Base-by-base conservation (phyloP, 2,329 filamentous ascomycete species). In the Cladophialophora yegresii region DNA sequence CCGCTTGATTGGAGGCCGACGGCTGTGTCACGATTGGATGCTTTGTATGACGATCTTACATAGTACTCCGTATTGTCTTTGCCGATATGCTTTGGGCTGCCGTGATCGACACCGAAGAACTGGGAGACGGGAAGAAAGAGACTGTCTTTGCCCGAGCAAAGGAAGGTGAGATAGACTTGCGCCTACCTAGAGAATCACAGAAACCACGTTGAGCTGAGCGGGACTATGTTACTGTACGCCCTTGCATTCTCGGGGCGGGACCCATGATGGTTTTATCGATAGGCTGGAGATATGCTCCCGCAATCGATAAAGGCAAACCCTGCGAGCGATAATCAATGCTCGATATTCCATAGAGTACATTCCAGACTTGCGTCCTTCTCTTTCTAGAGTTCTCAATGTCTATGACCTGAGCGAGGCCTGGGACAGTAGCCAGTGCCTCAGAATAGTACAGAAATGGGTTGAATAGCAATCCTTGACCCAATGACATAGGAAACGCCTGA, bases 361-460 rank as follows among this genome's bases (percentile, higher is more conserved):
- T 47, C 40, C 54, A 65, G 66, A 67, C 66, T 67, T 61, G 66
- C 66, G 63, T 67, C 66, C 62, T 61, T 58, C 57, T 57, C 55
- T 51, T 62, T 65, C 40, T 66, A 28, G 61, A n/a, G 63, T 33
- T 63, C 13, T 64, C 54, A 23, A 23, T 54, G 54, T 43, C 63
- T 62, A 60, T 67, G 59, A 65, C 62, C 65, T 58, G 49, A 23
- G 23, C 8, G 50, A 54, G 50, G 59, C 23, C 55, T 63, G 64
- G 58, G 59, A 67, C 50, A 63, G 66, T 63, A 63, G 60, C 62
- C 62, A 65, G 61, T 33, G 47, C 43, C 60, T 45, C 22, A 30
- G 36, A 54, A 57, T 45, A 32, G 60, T 58, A 55, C 59, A 59
- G 50, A 59, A 47, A 59, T 43, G 47, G 43, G 9, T 53, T 26